Percentiles rank a stretch among this genome's conserved stretches.
Conservation (phyloP, 495 filamentous ascomycete species). For the Letharia columbiana region DNA sequence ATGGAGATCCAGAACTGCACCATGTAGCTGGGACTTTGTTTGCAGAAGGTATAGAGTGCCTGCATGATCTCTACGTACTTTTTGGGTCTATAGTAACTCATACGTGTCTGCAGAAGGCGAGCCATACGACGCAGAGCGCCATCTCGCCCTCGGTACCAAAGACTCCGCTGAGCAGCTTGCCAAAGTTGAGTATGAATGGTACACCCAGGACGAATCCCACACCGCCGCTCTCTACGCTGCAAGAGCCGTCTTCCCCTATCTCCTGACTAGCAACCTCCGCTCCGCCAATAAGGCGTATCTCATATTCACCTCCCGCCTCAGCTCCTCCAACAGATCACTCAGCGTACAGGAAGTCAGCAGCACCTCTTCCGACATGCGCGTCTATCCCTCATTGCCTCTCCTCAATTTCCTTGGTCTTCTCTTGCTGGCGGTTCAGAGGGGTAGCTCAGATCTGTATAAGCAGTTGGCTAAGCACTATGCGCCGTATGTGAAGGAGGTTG, state of each 20-base stretch:
- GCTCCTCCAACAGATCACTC: constrained; percentile 57
- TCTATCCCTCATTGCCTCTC: constrained; percentile 78
- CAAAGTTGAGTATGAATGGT: constrained; percentile 87
- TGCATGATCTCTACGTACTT: neutral
- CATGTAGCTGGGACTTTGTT: constrained; percentile 84
- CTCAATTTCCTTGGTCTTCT: constrained; percentile 87
- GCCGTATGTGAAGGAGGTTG: constrained; percentile 61
- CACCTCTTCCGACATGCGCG: constrained; percentile 59
- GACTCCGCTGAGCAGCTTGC: constrained; percentile 76
- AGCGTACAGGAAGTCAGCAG: constrained; percentile 75
- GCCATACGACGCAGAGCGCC: constrained; percentile 83
- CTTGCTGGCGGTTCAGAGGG: constrained; percentile 73
- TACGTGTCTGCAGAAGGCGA: constrained; percentile 55
- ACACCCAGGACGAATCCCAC: constrained; percentile 75
- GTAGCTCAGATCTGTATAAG: constrained; percentile 69
- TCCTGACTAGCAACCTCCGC: constrained; percentile 81
- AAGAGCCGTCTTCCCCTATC: constrained; percentile 83
- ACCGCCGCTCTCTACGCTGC: constrained; percentile 85
- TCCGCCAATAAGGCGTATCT: constrained; percentile 75
- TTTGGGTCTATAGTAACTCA: neutral
- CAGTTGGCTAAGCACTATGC: constrained; percentile 77
- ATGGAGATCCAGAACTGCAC: constrained; percentile 91
- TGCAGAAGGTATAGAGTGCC: constrained; percentile 53
- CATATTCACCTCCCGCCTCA: constrained; percentile 68
- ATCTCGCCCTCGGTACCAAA: constrained; percentile 81